Base-by-base conservation (phyloP, 169 alveolate genomes). In the Babesia bigemina region DNA sequence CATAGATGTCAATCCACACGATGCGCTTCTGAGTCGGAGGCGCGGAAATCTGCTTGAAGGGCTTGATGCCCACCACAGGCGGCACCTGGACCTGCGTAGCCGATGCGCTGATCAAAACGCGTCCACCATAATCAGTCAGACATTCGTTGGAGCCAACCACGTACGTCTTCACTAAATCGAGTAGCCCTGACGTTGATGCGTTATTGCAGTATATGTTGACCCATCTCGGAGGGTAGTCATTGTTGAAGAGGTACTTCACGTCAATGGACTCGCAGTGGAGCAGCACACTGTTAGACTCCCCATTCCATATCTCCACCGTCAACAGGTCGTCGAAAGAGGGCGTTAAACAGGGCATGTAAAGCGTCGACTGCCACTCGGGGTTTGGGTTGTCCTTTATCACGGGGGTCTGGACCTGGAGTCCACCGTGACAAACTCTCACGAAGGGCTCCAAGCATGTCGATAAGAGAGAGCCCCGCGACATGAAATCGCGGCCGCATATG, bases 291-390 rank as follows among this genome's bases (percentile, higher is more conserved):
- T 63, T 58, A 17, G 75, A 49, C 42, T 69, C 81, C 28, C 90
- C 86, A 47, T 84, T 88, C 77, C 85, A 88, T 17, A 88, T 66
- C 58, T 88, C 93, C 12, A 88, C 39, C 29, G 89, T 86, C 55
- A 88, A 87, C 66, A 78, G 55, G 33, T 86, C 93, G 45, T 89
- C 93, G 60, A 59, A 81, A n/a, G 88, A 81, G 28, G 96, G 96
- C 4, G 92, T 71, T 24, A 88, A 57, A 48, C 93, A 91, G 0
- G 96, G 96, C 44, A 92, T 39, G 72, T 81, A 85, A 24, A 92
- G 77, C 13, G 92, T 84, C 22, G 93, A 48, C 61, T 92, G 92
- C 96, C 96, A 92, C 4, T 81, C 92, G 0, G 96, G 96, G 50
- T 92, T 88, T 0, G 95, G 91, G 36, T 77, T 92, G 63, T 86